Percentiles rank a stretch among this genome's conserved stretches.
phyloP scores from a whole-genome alignment of 495 filamentous ascomycete genomes.

The Aspergillus leporis region DNA sequence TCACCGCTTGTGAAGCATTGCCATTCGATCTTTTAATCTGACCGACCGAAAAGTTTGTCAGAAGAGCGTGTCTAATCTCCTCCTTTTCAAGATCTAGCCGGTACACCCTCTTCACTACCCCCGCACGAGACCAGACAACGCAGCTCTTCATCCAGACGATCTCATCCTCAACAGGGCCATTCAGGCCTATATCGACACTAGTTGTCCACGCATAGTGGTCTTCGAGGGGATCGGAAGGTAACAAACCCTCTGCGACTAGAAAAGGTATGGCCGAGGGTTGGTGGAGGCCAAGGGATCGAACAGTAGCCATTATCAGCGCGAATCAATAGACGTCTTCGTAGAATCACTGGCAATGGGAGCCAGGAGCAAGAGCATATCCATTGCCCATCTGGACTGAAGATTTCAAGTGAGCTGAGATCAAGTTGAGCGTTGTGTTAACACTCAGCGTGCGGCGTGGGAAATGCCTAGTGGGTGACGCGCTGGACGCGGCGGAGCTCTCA shows the following conservation, averaged over 20 bases:
- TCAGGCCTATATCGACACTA: constrained; percentile 43
- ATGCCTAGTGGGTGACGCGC: constrained; percentile 21
- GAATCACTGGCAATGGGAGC: constrained; percentile 23
- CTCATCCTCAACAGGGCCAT: constrained; percentile 68
- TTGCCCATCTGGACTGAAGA: constrained; percentile 6
- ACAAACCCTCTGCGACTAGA: constrained; percentile 76
- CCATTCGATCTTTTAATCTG: constrained; percentile 24
- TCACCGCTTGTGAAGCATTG: background rate
- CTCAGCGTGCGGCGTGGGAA: background rate
- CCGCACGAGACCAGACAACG: constrained; percentile 90
- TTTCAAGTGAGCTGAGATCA: background rate
- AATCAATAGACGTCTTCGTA: constrained; percentile 27
- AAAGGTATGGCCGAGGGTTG: constrained; percentile 79
- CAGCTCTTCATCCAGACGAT: constrained; percentile 78
- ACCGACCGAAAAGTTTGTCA: constrained; percentile 74
- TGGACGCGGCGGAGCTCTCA: constrained; percentile 19
- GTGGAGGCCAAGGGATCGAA: constrained; percentile 85
- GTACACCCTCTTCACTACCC: constrained; percentile 83
- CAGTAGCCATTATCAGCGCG: constrained; percentile 70
- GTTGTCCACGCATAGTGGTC: constrained; percentile 73
- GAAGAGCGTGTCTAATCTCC: constrained; percentile 75
- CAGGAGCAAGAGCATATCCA: constrained; percentile 21
- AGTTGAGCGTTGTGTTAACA: background rate
- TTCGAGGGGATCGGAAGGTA: constrained; percentile 66
- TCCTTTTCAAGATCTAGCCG: constrained; percentile 85